Evolutionary conservation across 1,284 basidiomycete genomes (phyloP), one percentile per base, ranked within the genome.

Genomic region (Ustilago tritici): DNA sequence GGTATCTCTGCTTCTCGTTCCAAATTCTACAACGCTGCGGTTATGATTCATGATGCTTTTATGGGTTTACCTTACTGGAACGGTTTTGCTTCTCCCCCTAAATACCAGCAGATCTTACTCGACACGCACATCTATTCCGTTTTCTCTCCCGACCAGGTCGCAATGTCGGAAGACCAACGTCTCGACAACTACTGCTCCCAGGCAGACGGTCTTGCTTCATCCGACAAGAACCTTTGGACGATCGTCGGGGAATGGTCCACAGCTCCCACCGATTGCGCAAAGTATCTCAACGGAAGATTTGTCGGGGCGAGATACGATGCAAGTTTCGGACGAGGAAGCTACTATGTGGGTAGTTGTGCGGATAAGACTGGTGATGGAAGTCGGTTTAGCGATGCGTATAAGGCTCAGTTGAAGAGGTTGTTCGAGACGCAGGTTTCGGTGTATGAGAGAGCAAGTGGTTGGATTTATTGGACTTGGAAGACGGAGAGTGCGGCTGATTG

Each of bases 401-500:
- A 95, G 90, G 90, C 89, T 0, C 94, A 92, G 89, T 88, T 98
- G 61, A 88, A 93, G 62, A 89, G 92, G 83, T 91, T 90, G 87
- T 98, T 92, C 90, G 94, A 95, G 85, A 93, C 93, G 0, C 95
- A 97, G 76, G 78, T 78, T 23, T 78, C 77, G 57, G 82, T 83
- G 23, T 87, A 86, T 71, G 85, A 86, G 76, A 65, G 66, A 19
- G 78, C 78, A 19, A 89, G 90, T 58, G 93, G 93, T 14, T 93
- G 92, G 92, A 88, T 92, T n/a, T 92, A 89, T 82, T 93, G 92
- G 92, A 90, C 92, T 11, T 93, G 92, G 92, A 93, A 93, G 89
- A 91, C 90, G 35, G 85, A 84, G 67, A n/a, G 64, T 54, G 82
- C 83, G 1, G 81, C 82, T 28, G 86, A 86, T 36, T 87, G 85